These are phyloP conservation scores for Oemleria cerasiformis DNA, from an alignment of 306 rosid species.

Conservation along the genomic window DNA sequence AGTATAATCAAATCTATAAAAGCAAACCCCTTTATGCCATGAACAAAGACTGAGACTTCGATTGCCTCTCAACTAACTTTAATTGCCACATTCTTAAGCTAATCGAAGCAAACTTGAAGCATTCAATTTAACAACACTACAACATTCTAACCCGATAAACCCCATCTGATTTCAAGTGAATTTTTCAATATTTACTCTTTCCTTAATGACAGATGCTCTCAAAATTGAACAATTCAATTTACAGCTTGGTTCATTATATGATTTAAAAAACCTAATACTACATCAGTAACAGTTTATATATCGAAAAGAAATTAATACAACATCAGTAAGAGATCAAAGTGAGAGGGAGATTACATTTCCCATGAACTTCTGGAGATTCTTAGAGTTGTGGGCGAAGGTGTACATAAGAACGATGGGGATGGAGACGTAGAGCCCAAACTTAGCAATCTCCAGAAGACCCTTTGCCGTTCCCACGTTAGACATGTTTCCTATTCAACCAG, in stretches of 20 bases:
- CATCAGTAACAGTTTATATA: not conserved
- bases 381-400: slow-evolving; percentile 61
- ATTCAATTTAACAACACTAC: not conserved
- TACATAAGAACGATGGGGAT: slow-evolving; percentile 78
- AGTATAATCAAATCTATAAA: not conserved
- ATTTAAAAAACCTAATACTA: not conserved
- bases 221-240: not conserved
- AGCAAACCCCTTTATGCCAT: not conserved
- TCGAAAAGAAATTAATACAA: not conserved
- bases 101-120: not conserved
- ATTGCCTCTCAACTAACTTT: not conserved
- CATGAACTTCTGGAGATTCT: slow-evolving; percentile 69
- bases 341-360: slow-evolving; percentile 51
- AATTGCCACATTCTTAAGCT: not conserved
- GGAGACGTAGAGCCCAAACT: slow-evolving; percentile 74
- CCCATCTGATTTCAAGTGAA: not conserved
- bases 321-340: not conserved
- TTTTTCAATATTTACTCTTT: not conserved
- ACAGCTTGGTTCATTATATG: not conserved
- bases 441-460: slow-evolving; percentile 78
- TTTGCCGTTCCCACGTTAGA: slow-evolving; percentile 70
- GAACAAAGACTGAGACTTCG: not conserved
- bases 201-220: not conserved
- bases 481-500: slow-evolving; percentile 34
- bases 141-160: not conserved